These are phyloP conservation scores for Tarenaya hassleriana DNA, from an alignment of 345 rosid species.

Conservation along the genomic window DNA sequence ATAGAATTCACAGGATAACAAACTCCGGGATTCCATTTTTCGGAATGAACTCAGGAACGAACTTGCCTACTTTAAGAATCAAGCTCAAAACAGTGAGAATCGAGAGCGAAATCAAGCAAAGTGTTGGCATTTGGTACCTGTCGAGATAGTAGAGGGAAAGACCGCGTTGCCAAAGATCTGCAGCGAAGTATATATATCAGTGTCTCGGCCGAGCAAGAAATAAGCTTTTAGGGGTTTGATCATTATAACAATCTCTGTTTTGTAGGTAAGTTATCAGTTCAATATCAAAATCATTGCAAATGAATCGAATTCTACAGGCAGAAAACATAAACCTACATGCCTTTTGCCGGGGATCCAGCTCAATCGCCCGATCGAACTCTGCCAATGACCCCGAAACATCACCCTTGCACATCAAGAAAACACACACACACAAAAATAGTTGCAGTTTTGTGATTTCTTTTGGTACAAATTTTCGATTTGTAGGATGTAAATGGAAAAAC, in stretches of 20 bases:
- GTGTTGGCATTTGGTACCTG: slow-evolving; percentile 31
- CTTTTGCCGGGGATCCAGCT: slow-evolving; percentile 68
- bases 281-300: background rate
- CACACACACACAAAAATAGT: slow-evolving; percentile 5
- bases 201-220: background rate
- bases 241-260: too few species aligned
- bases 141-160: slow-evolving; percentile 59
- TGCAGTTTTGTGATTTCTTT: background rate
- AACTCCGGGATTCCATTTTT: too few species aligned
- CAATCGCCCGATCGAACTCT: slow-evolving; percentile 76
- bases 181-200: background rate
- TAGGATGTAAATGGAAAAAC: too few species aligned
- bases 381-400: slow-evolving; percentile 65
- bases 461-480: background rate
- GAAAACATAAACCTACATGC: slow-evolving; percentile 51
- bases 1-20: too few species aligned
- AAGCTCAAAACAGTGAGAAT: slow-evolving; percentile 5
- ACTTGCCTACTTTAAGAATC: background rate
- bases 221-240: too few species aligned
- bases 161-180: slow-evolving; percentile 74
- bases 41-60: too few species aligned
- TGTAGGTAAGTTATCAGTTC: too few species aligned
- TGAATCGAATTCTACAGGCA: background rate
- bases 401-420: slow-evolving; percentile 40
- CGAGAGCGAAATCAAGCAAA: slow-evolving; percentile 3